phyloP scores from a whole-genome alignment of 768 basidiomycete species.

The Lactarius sanguifluus region DNA sequence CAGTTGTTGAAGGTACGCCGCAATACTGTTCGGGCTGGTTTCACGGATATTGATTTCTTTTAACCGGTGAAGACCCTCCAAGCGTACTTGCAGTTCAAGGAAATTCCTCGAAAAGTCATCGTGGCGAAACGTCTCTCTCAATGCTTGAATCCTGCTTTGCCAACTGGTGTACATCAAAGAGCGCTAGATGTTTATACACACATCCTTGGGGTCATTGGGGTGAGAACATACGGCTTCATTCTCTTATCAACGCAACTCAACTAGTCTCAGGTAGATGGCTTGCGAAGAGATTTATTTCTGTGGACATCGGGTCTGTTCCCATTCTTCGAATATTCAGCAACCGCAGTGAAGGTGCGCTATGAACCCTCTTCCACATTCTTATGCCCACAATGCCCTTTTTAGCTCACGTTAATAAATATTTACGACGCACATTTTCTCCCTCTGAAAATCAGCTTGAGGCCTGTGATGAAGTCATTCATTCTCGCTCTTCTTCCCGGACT shows the following conservation, averaged over 20 bases:
- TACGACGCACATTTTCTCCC: slow-evolving; percentile 93
- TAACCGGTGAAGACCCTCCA: slow-evolving; percentile 71
- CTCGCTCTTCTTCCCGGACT: slow-evolving; percentile 91
- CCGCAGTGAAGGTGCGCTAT: slow-evolving; percentile 81
- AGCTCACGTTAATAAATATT: slow-evolving; percentile 88
- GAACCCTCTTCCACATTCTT: neutral
- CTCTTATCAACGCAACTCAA: neutral
- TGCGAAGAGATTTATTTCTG: slow-evolving; percentile 80
- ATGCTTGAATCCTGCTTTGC: slow-evolving; percentile 96
- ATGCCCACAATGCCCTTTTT: slow-evolving; percentile 8
- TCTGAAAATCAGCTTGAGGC: slow-evolving; percentile 74
- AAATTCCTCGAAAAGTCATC: slow-evolving; percentile 91
- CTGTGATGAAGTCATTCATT: slow-evolving; percentile 92
- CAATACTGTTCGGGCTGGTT: slow-evolving; percentile 11
- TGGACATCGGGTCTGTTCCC: slow-evolving; percentile 98
- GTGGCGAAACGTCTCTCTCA: slow-evolving; percentile 95
- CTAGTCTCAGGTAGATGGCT: slow-evolving; percentile 68
- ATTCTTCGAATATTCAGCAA: slow-evolving; percentile 99
- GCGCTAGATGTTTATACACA: slow-evolving; percentile 94
- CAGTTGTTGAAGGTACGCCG: slow-evolving; percentile 78
- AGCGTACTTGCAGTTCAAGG: slow-evolving; percentile 90
- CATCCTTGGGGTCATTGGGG: slow-evolving; percentile 88
- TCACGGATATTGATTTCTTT: slow-evolving; percentile 4
- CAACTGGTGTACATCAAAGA: slow-evolving; percentile 94
- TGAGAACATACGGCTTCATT: slow-evolving; percentile 43